Evolutionary conservation across 768 basidiomycete species (phyloP).

Genomic region (Kwoniella sp.): DNA sequence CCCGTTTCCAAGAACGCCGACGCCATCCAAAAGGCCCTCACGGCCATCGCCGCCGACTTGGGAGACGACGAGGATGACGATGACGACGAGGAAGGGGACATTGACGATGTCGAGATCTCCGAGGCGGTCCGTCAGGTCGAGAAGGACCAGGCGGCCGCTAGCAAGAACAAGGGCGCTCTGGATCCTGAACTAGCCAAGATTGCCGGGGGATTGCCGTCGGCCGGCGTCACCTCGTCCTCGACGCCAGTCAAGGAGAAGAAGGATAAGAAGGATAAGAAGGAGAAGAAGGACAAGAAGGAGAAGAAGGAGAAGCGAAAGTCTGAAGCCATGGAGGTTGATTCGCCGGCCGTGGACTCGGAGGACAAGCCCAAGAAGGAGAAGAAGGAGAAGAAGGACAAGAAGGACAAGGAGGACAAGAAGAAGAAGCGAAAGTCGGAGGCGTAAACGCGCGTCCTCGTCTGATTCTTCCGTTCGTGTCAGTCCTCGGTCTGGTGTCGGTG

Average conservation of each 20-base stretch:
- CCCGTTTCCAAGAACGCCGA: conserved; percentile 83
- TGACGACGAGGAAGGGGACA: conserved; percentile 63
- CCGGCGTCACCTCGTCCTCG: conserved; percentile 10
- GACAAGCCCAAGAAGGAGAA: conserved; percentile 23
- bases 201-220: conserved; percentile 19
- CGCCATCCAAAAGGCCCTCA: conserved; percentile 81
- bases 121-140: conserved; percentile 47
- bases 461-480: neutral
- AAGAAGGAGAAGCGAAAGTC: conserved; percentile 44
- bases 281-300: conserved; percentile 38
- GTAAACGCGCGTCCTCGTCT: neutral
- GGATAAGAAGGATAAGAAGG: conserved; percentile 36
- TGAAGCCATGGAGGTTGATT: conserved; percentile 32
- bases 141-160: conserved; percentile 35
- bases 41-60: conserved; percentile 56
- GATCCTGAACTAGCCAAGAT: conserved; percentile 48
- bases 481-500: neutral
- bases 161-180: conserved; percentile 10
- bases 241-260: conserved; percentile 29
- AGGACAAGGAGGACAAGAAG: conserved; percentile 36
- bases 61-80: conserved; percentile 51
- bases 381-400: conserved; percentile 34
- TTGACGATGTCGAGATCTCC: conserved; percentile 54
- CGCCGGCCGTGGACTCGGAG: conserved; percentile 1
- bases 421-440: conserved; percentile 41